Evolutionary conservation across 139 green algal genomes (phyloP).

Genomic region (Asterochloris erici): DNA sequence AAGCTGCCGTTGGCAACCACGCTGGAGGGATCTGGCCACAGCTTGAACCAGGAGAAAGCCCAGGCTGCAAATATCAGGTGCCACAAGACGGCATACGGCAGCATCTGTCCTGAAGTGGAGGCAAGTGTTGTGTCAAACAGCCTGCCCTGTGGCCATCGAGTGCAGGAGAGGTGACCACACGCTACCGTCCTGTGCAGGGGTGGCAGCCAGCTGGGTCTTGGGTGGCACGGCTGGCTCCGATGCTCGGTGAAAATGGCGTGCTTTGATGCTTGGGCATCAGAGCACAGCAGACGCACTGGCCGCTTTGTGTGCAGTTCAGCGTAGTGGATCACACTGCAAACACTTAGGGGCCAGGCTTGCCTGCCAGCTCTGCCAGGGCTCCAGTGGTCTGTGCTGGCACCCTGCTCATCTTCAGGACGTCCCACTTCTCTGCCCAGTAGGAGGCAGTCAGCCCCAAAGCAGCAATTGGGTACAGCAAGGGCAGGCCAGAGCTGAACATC

Average conservation of each 20-base stretch:
- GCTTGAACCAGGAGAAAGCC: constrained; percentile 42
- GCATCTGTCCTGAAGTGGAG: constrained; percentile 6
- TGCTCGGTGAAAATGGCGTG: no score
- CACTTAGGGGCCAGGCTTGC: not conserved
- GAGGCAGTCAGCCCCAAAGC: constrained; percentile 36
- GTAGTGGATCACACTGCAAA: no score
- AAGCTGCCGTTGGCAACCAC: not conserved
- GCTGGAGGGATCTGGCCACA: not conserved
- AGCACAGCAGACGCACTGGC: no score
- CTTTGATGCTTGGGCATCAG: no score
- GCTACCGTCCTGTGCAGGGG: no score
- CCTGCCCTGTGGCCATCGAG: no score
- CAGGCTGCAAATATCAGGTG: constrained; percentile 47
- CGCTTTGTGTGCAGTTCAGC: no score
- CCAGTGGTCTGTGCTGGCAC: constrained; percentile 24
- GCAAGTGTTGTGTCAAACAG: no score
- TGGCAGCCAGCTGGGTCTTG: no score
- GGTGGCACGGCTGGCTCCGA: no score
- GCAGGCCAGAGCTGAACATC: constrained; percentile 41
- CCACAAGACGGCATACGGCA: constrained; percentile 30
- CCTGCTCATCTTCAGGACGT: constrained; percentile 44
- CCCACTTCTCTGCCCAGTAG: constrained; percentile 52
- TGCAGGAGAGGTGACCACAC: no score
- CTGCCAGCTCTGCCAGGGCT: constrained; percentile 37
- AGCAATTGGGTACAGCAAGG: constrained; percentile 35